These are phyloP conservation scores for Casuarina equisetifolia DNA, from an alignment of 306 rosid species.

Conservation along the genomic window DNA sequence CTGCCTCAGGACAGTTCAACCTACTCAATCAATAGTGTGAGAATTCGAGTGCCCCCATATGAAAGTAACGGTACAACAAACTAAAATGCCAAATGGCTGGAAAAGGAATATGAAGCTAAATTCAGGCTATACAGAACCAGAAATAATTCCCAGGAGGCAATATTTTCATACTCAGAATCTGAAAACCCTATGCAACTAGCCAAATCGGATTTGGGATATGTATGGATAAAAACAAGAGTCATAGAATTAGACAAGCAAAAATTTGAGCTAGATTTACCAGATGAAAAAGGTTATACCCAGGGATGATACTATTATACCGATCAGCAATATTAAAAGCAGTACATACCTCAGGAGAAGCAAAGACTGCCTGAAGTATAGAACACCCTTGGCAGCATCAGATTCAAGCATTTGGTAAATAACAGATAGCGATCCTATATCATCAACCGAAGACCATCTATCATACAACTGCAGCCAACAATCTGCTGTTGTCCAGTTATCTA, in stretches of 20 bases:
- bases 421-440: slow-evolving; percentile 87
- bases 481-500: slow-evolving; percentile 85
- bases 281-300: background rate
- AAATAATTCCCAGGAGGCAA: slow-evolving; percentile 15
- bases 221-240: background rate
- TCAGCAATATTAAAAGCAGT: background rate
- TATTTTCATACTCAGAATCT: background rate
- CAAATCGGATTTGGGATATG: background rate
- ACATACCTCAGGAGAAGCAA: slow-evolving; percentile 89
- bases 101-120: slow-evolving; percentile 15
- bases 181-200: background rate
- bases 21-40: slow-evolving; percentile 45
- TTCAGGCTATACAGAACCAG: slow-evolving; percentile 14
- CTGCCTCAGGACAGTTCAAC: slow-evolving; percentile 88
- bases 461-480: slow-evolving; percentile 90
- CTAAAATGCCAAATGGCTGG: slow-evolving; percentile 19
- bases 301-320: slow-evolving; percentile 1
- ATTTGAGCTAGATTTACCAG: background rate
- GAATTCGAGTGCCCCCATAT: slow-evolving; percentile 17
- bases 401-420: slow-evolving; percentile 95
- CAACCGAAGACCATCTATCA: slow-evolving; percentile 91
- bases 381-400: slow-evolving; percentile 84
- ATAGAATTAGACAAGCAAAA: background rate
- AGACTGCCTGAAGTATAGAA: slow-evolving; percentile 89
- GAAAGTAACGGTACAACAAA: slow-evolving; percentile 6